Base-by-base conservation (phyloP, 495 filamentous ascomycete species). In the Neurospora africana region DNA sequence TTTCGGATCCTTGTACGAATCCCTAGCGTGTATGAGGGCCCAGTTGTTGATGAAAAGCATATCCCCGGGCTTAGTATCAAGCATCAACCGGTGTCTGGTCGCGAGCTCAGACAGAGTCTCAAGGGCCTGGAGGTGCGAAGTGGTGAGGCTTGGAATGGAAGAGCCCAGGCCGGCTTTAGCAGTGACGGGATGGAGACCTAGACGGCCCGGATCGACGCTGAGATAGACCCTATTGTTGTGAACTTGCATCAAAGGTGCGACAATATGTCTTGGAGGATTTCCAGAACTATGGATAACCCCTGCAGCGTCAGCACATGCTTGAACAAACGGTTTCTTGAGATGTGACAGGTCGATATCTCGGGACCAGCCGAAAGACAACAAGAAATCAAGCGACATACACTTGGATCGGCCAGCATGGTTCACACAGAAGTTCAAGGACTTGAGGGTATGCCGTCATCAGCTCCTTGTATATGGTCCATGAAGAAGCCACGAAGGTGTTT, bases 31-130 rank as follows among this genome's bases (percentile, higher is more conserved):
- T 69, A 91, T 83, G 8, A 89, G 76, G 6, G 81, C 81, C 35
- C 89, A 81, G 71, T 92, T 91, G 75, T 91, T 90, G 73, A 90
- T 81, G 72, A 89, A 88, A 44, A 88, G 78, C 19, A 91, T 81
- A 76, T 92, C 89, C 0, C 89, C 90, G 8, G 81, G 80, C 68
- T 84, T 80, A 33, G 87, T 83, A 33, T 86, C 79, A 6, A 91
- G 75, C 23, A 37, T 74, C 7, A 82, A 61, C 6, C 79, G 79
- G 44, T 83, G 72, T 53, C 77, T 80, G 13, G 73, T 70, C 1
- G 84, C 84, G 6, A 79, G 72, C 9, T 70, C 67, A 10, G 78
- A 77, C 3, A 86, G 68, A 36, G 78, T 53, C 1, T 73, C 73
- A 58, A 86, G 77, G 17, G 84, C 82, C 13, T 79, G 71, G 38